Evolutionary conservation across 768 basidiomycete genomes (phyloP).

Genomic region (Daedaleopsis nitida): DNA sequence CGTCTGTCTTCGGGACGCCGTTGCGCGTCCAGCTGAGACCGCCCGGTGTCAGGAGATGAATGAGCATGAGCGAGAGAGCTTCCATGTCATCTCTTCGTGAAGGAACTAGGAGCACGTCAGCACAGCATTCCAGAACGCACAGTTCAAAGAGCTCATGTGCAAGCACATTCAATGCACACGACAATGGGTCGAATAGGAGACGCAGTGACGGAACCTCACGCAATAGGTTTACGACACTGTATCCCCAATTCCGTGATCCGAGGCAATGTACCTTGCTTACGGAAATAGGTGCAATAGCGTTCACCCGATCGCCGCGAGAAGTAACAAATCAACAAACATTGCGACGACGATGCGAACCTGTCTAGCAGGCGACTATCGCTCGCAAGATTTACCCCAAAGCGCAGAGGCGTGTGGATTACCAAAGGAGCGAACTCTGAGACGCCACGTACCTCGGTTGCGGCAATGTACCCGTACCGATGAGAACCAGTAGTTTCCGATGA

Average conservation of each 20-base stretch:
- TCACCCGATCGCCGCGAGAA: too few relatives aligned
- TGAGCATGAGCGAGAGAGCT: constrained; percentile 76
- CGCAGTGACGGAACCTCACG: too few relatives aligned
- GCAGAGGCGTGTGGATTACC: not conserved
- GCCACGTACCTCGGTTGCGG: constrained; percentile 60
- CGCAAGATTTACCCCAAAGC: too few relatives aligned
- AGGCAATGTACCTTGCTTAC: too few relatives aligned
- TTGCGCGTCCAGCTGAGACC: constrained; percentile 80
- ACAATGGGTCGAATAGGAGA: not conserved
- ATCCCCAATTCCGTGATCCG: too few relatives aligned
- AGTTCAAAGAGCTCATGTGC: not conserved
- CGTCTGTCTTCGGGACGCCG: constrained; percentile 73
- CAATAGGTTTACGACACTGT: too few relatives aligned
- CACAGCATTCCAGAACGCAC: not conserved
- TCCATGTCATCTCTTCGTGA: constrained; percentile 81
- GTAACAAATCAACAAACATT: too few relatives aligned
- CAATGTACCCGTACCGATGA: constrained; percentile 79
- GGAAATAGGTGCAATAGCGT: too few relatives aligned
- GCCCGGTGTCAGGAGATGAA: constrained; percentile 75
- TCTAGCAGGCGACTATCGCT: too few relatives aligned
- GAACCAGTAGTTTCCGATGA: constrained; percentile 87
- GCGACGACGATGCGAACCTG: too few relatives aligned
- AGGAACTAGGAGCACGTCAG: constrained; percentile 50
- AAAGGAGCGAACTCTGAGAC: not conserved
- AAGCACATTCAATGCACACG: not conserved